phyloP scores from a whole-genome alignment of 352 stramenopile species.

The Plasmopara halstedii region DNA sequence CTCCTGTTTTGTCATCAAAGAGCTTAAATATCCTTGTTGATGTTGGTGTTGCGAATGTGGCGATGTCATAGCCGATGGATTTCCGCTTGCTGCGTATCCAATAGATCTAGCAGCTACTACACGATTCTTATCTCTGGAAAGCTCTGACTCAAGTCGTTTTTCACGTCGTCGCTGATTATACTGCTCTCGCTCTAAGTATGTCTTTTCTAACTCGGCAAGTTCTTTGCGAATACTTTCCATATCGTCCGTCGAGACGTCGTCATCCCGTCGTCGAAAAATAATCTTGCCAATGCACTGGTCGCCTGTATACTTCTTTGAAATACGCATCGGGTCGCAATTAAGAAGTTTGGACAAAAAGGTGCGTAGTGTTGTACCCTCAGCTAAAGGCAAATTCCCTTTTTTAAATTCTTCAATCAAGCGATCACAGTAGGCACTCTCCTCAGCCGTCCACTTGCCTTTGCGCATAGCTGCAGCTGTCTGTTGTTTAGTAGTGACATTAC shows the following conservation, averaged over 20 bases:
- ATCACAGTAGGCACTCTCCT: slow-evolving; percentile 97
- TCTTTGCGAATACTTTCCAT: slow-evolving; percentile 72
- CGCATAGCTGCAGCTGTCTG: slow-evolving; percentile 42
- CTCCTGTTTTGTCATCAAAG: slow-evolving; percentile 21
- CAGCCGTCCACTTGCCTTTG: slow-evolving; percentile 94
- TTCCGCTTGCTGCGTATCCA: slow-evolving; percentile 19
- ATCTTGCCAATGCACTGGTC: slow-evolving; percentile 97
- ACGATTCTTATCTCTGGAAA: slow-evolving; percentile 63
- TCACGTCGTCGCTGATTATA: slow-evolving; percentile 90
- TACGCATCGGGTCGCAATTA: slow-evolving; percentile 98
- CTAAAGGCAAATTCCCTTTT: slow-evolving; percentile 93
- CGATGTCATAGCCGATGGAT: slow-evolving; percentile 6
- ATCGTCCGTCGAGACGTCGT: slow-evolving; percentile 72
- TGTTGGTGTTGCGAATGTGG: slow-evolving; percentile 16
- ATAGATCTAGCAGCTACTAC: slow-evolving; percentile 38
- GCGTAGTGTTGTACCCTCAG: slow-evolving; percentile 94
- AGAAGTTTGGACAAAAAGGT: slow-evolving; percentile 97
- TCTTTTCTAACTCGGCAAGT: slow-evolving; percentile 89
- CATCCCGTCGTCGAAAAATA: slow-evolving; percentile 61
- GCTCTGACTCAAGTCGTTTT: slow-evolving; percentile 76
- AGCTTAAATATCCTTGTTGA: slow-evolving; percentile 14
- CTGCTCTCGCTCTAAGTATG: slow-evolving; percentile 93
- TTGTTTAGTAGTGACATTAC: background rate
- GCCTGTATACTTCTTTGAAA: slow-evolving; percentile 99
- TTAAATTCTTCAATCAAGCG: slow-evolving; percentile 97